Evolutionary conservation across 257 asterid species (phyloP).

Genomic region (Asclepias syriaca): DNA sequence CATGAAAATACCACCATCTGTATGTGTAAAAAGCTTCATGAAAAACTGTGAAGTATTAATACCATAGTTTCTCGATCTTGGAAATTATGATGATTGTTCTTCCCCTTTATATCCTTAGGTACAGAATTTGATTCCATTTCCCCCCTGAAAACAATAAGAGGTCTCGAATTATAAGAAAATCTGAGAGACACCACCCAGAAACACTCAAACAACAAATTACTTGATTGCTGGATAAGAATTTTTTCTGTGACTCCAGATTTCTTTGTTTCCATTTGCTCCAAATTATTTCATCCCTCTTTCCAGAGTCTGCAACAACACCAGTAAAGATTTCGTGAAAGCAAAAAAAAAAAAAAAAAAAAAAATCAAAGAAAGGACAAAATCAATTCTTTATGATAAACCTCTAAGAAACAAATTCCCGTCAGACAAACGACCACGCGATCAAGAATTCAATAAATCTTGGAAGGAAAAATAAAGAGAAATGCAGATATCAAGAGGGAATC

Average conservation of each 20-base stretch:
- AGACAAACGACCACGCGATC: background rate
- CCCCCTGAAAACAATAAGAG: conserved; percentile 37
- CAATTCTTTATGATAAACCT: background rate
- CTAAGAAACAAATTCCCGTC: background rate
- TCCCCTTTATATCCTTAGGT: conserved; percentile 44
- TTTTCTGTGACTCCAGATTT: conserved; percentile 27
- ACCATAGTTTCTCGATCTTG: conserved; percentile 74
- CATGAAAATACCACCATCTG: conserved; percentile 5
- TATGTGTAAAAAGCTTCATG: background rate
- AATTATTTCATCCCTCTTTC: background rate
- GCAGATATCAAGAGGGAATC: background rate
- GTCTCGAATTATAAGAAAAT: conserved; percentile 15
- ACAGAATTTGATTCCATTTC: conserved; percentile 42
- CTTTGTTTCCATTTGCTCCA: conserved; percentile 26
- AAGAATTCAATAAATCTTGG: background rate
- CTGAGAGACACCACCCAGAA: conserved; percentile 20
- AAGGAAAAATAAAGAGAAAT: background rate
- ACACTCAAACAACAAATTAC: conserved; percentile 27
- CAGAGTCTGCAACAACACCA: conserved; percentile 8
- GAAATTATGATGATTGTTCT: conserved; percentile 32
- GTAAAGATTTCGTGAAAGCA: background rate
- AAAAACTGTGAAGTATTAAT: conserved; percentile 26
- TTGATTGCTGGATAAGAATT: conserved; percentile 43
- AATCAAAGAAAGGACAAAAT: too few species aligned
- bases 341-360: background rate